Evolutionary conservation across 441 rosid species (phyloP).

Genomic region (Daphne laureola): DNA sequence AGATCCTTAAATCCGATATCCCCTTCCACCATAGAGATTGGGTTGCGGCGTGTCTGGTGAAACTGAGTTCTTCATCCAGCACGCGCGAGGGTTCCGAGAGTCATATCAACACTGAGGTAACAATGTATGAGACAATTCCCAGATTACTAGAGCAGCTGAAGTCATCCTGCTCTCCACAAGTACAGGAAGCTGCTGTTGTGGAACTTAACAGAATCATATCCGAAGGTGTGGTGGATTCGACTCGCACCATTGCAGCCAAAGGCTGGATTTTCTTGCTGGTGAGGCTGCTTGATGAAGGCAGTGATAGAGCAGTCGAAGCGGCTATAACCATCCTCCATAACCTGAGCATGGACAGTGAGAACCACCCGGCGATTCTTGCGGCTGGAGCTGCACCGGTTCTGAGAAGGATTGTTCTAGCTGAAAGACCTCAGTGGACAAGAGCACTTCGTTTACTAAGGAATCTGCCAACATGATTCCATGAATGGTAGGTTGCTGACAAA

Average conservation of each 20-base stretch:
- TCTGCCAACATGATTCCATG: constrained; percentile 46
- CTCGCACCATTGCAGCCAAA: constrained; percentile 37
- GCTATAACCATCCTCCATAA: constrained; percentile 56
- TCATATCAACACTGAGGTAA: constrained; percentile 58
- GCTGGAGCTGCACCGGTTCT: constrained; percentile 70
- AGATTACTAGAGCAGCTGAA: constrained; percentile 57
- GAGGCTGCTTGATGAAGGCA: constrained; percentile 55
- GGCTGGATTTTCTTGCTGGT: constrained; percentile 66
- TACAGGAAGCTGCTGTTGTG: constrained; percentile 61
- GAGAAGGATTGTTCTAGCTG: constrained; percentile 54
- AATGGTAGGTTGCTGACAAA: too few species aligned
- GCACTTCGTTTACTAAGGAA: constrained; percentile 63
- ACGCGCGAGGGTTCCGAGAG: constrained; percentile 26
- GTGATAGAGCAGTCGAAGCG: constrained; percentile 49
- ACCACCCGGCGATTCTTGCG: constrained; percentile 57
- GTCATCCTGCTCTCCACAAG: constrained; percentile 34
- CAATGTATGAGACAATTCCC: constrained; percentile 72
- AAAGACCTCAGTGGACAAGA: constrained; percentile 59
- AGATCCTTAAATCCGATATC: constrained; percentile 53
- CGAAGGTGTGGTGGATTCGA: constrained; percentile 48
- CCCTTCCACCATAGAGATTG: constrained; percentile 69
- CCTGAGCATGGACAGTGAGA: constrained; percentile 76
- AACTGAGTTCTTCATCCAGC: constrained; percentile 39
- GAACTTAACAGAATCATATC: constrained; percentile 74
- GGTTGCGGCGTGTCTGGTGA: constrained; percentile 74